Percentiles rank a stretch among this genome's conserved stretches.
These are phyloP conservation scores for Rhododendron vialii DNA, from an alignment of 148 eudicot species.

Conservation along the genomic window DNA sequence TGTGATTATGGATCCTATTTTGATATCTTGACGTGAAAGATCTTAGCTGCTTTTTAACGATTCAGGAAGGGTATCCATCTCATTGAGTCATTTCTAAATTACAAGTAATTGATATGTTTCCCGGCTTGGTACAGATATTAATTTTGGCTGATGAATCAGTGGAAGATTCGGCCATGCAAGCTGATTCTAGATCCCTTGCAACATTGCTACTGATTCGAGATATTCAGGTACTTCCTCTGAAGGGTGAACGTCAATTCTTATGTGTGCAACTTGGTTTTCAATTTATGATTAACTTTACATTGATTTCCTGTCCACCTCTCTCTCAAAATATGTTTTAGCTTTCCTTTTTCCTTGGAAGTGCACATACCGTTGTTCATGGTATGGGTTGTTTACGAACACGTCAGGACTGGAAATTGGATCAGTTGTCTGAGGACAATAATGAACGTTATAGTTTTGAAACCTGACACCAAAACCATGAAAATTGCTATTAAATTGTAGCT, in stretches of 20 bases:
- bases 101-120: not conserved
- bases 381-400: not conserved
- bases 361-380: not conserved
- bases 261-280: slow-evolving; percentile 4
- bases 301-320: not conserved
- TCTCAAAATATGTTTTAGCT: not conserved
- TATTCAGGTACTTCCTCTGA: slow-evolving; percentile 41
- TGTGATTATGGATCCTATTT: not conserved
- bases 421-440: not conserved
- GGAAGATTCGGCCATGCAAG: slow-evolving; percentile 66
- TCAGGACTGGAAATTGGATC: not conserved
- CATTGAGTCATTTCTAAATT: not conserved
- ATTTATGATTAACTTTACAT: not conserved
- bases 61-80: slow-evolving; percentile 7
- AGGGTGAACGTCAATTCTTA: not conserved
- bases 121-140: slow-evolving; percentile 34
- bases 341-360: not conserved
- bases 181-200: slow-evolving; percentile 65
- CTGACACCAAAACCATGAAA: not conserved
- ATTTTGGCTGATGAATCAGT: slow-evolving; percentile 63
- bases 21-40: not conserved
- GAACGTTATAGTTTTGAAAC: not conserved
- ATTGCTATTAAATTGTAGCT: not conserved
- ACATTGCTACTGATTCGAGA: slow-evolving; percentile 56
- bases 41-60: slow-evolving; percentile 1